Base-by-base conservation (phyloP, 495 filamentous ascomycete species). In the Aspergillus avenaceus region DNA sequence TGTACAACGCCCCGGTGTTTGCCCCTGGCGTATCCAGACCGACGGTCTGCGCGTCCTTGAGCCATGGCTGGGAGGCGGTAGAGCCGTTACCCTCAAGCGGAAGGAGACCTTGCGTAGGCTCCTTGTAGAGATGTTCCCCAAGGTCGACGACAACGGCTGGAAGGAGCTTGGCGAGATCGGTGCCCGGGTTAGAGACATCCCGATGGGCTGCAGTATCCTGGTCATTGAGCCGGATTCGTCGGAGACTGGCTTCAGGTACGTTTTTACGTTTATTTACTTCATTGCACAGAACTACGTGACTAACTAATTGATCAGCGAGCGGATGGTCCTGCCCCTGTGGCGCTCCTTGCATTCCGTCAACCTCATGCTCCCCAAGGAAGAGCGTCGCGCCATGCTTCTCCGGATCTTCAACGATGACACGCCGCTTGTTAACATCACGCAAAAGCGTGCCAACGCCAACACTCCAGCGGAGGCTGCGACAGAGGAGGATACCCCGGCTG, bases 301-400 rank as follows among this genome's bases (percentile, higher is more conserved):
- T 45, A 24, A 45, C 27, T 5, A 23, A 43, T 58, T 67, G 45
- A 67, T 45, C 43, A 81, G 76, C 43, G 91, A 96, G 64, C 75
- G 78, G 12, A 90, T 96, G 80, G 84, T 91, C 2, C 74, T 98
- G 37, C 92, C 93, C 7, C 71, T 98, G 19, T 98, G 93, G 93
- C 84, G 90, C 63, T 90, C 87, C 47, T 71, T 93, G 54, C 81
- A 88, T 51, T 87, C 83, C 2, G 70, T 96, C 44, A 98, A 97
- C 66, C 80, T 98, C 32, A 98, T 98, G 93, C 72, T 97, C 55
- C 90, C 90, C 43, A 98, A 97, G 72, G 93, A 98, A 61, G 93
- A 98, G 41, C 82, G 93, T 25, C 85, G 81, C 27, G 93, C 92
- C 7, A 92, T 97, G 88, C 74, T 97, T 57, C 76, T 96, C 47